A percentile compares a stretch with the other conserved stretches of the same genome.
These are phyloP conservation scores for Neurospora sp. DNA, from an alignment of 495 filamentous ascomycete species.

Conservation along the genomic window DNA sequence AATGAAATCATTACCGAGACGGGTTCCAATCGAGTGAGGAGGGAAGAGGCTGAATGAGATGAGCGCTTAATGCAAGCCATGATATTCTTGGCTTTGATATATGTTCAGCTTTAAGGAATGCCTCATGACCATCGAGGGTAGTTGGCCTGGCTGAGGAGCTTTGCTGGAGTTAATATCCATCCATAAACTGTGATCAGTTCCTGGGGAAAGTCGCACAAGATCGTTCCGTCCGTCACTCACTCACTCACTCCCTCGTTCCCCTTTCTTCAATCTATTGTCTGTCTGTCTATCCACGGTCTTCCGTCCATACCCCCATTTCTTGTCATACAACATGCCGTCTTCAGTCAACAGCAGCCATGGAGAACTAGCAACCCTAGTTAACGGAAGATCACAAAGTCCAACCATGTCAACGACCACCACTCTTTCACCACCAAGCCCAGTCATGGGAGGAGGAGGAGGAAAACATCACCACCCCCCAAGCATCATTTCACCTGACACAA, in stretches of 20 bases:
- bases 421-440: not conserved
- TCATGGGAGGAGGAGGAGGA: not conserved
- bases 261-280: not conserved
- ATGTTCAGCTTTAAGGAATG: not conserved
- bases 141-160: not conserved
- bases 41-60: not conserved
- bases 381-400: not conserved
- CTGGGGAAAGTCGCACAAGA: not conserved
- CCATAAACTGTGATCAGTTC: not conserved
- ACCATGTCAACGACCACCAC: not conserved
- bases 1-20: not conserved
- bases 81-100: not conserved
- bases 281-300: not conserved
- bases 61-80: not conserved
- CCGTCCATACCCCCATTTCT: not conserved
- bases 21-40: not conserved
- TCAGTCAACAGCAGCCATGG: not conserved
- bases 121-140: not conserved
- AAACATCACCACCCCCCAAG: not conserved
- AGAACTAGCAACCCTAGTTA: not conserved
- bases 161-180: not conserved
- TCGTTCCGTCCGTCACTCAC: not conserved
- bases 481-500: not conserved
- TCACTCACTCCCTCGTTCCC: not conserved
- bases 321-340: not conserved